Percentiles rank a stretch among this genome's conserved stretches.
Evolutionary conservation across 352 stramenopile genomes (phyloP).

Genomic region (Thraustochytrium striatum): DNA sequence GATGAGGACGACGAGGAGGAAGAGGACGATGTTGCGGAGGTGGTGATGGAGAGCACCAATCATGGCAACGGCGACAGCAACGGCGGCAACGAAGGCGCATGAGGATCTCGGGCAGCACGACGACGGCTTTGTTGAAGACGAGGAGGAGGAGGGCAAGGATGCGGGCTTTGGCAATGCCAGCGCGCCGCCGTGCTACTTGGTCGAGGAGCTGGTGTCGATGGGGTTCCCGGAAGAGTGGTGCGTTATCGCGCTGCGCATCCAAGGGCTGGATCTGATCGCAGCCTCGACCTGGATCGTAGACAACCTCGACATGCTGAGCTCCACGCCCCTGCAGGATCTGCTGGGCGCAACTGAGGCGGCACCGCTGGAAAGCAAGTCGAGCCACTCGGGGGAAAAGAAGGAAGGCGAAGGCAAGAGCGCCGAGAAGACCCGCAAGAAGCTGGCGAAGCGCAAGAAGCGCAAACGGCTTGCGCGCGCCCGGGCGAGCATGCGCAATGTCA

Average conservation of each 20-base stretch:
- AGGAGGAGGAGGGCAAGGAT: too few relatives aligned
- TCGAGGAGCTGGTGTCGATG: constrained; percentile 85
- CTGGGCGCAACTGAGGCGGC: constrained; percentile 20
- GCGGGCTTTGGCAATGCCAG: too few relatives aligned
- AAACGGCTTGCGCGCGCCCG: constrained; percentile 20
- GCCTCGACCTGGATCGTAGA: constrained; percentile 87
- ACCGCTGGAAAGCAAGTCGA: constrained; percentile 65
- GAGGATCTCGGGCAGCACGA: too few relatives aligned
- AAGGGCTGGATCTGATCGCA: constrained; percentile 78
- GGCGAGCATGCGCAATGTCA: constrained; percentile 5
- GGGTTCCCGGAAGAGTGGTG: constrained; percentile 87
- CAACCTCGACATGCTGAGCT: constrained; percentile 81
- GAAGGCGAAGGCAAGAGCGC: constrained; percentile 64
- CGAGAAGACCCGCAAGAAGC: constrained; percentile 61
- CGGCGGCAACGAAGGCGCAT: neutral
- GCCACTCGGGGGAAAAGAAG: constrained; percentile 56
- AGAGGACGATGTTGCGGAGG: constrained; percentile 32
- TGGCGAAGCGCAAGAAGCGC: constrained; percentile 30
- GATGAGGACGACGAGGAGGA: constrained; percentile 35
- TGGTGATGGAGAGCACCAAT: neutral
- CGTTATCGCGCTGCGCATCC: constrained; percentile 77
- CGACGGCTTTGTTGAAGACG: too few relatives aligned
- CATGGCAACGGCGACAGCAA: neutral
- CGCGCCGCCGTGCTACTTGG: constrained; percentile 59
- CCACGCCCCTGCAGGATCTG: constrained; percentile 59